Conservation (phyloP, 2,329 filamentous ascomycete species). For the Stachybotrys chartarum region DNA sequence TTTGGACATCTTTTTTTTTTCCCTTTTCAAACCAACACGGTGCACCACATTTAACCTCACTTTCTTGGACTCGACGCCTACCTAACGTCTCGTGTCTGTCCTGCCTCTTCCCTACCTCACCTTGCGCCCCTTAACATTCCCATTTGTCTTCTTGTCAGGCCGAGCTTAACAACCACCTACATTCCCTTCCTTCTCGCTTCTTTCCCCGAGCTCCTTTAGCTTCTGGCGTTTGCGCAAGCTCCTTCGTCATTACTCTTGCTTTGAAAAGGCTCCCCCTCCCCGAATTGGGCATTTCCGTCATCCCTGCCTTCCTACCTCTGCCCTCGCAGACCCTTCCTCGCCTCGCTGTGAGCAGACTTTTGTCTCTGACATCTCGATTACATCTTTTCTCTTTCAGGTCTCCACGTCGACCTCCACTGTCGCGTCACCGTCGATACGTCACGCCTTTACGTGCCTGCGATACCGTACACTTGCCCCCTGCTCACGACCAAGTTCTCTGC, state of each 20-base stretch:
- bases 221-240: not conserved
- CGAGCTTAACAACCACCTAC: not conserved
- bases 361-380: not conserved
- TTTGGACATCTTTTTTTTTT: not conserved
- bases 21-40: not conserved
- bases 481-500: conserved; percentile 5
- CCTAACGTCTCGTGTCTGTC: not conserved
- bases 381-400: not conserved
- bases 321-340: too few species aligned
- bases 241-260: not conserved
- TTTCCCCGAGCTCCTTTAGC: not conserved
- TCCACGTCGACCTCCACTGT: not conserved
- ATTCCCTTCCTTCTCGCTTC: not conserved
- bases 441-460: not conserved
- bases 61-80: not conserved
- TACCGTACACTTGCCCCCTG: not conserved
- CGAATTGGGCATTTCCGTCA: not conserved
- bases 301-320: not conserved
- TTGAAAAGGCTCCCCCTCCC: not conserved
- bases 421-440: not conserved
- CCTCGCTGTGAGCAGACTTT: not conserved
- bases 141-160: not conserved
- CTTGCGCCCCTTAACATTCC: not conserved
- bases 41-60: not conserved
- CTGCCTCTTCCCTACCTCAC: not conserved